Conservation (phyloP, 352 stramenopile species). For the Blastocystis sp. region DNA sequence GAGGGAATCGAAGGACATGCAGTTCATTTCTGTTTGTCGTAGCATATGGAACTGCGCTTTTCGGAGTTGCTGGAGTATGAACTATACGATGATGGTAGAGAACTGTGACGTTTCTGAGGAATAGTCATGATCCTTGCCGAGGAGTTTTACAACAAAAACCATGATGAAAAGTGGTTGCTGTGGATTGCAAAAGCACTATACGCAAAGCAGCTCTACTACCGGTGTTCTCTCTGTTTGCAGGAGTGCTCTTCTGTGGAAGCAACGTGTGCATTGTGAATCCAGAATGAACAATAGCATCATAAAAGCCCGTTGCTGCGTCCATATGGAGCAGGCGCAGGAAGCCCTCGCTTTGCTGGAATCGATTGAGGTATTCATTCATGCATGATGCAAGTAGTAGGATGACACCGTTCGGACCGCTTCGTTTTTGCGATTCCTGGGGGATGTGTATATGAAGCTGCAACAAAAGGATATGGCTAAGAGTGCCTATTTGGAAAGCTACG, state of each 20-base stretch:
- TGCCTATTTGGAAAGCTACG: slow-evolving; percentile 25
- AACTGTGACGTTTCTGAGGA: not conserved
- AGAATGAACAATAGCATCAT: not conserved
- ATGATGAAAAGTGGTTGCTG: slow-evolving; percentile 32
- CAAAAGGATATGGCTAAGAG: slow-evolving; percentile 48
- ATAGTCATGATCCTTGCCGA: slow-evolving; percentile 35
- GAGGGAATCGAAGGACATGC: not conserved
- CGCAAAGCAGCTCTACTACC: slow-evolving; percentile 12
- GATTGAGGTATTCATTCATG: slow-evolving; percentile 8
- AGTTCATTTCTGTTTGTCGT: not conserved
- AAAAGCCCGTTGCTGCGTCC: not conserved
- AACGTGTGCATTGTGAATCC: not conserved
- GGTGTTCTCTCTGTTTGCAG: slow-evolving; percentile 26
- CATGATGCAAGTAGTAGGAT: not conserved
- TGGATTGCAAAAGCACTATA: slow-evolving; percentile 30
- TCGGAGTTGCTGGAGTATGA: slow-evolving; percentile 13
- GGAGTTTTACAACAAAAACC: not conserved
- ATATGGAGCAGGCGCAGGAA: not conserved
- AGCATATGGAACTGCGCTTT: not conserved
- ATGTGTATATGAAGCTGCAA: slow-evolving; percentile 18
- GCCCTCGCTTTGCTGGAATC: not conserved
- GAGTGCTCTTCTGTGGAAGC: not conserved
- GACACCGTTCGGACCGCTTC: not conserved
- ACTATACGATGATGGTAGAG: slow-evolving; percentile 48
- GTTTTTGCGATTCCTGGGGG: slow-evolving; percentile 24